These are phyloP conservation scores for Candida broadrunensis DNA, from an alignment of 805 yeast species.

Conservation along the genomic window DNA sequence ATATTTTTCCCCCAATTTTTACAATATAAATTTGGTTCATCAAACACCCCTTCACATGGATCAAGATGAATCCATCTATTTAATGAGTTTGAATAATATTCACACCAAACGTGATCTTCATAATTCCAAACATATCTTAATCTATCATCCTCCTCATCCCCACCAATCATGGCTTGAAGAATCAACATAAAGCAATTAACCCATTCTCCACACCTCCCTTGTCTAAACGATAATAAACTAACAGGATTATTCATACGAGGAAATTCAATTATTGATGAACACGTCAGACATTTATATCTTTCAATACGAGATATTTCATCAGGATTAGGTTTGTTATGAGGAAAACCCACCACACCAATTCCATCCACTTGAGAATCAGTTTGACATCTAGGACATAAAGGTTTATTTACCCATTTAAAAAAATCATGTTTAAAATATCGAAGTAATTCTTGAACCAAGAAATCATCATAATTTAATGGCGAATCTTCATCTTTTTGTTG, in stretches of 20 bases:
- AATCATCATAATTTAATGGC: conserved; percentile 30
- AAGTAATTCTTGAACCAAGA: conserved; percentile 29
- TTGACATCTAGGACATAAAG: conserved; percentile 55
- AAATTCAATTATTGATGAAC: conserved; percentile 51
- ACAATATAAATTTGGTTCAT: conserved; percentile 74
- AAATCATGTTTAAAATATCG: conserved; percentile 65
- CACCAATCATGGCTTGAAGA: conserved; percentile 58
- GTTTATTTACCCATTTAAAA: conserved; percentile 80
- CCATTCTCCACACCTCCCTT: conserved; percentile 96
- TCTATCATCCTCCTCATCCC: conserved; percentile 20
- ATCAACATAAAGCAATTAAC: conserved; percentile 77
- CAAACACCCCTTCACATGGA: conserved; percentile 82
- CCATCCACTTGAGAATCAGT: conserved; percentile 28
- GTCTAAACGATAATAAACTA: conserved; percentile 55
- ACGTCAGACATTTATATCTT: conserved; percentile 55
- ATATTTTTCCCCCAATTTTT: conserved; percentile 91
- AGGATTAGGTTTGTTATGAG: conserved; percentile 34
- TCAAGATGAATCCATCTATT: conserved; percentile 86
- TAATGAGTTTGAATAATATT: conserved; percentile 61
- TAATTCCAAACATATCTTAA: conserved; percentile 76
- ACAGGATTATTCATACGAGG: conserved; percentile 75
- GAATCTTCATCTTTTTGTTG: conserved; percentile 13
- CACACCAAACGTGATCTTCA: conserved; percentile 98
- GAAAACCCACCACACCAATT: conserved; percentile 27
- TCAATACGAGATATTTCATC: conserved; percentile 59